These are phyloP conservation scores for Neurospora sp. DNA, from an alignment of 495 filamentous ascomycete species.

Conservation along the genomic window DNA sequence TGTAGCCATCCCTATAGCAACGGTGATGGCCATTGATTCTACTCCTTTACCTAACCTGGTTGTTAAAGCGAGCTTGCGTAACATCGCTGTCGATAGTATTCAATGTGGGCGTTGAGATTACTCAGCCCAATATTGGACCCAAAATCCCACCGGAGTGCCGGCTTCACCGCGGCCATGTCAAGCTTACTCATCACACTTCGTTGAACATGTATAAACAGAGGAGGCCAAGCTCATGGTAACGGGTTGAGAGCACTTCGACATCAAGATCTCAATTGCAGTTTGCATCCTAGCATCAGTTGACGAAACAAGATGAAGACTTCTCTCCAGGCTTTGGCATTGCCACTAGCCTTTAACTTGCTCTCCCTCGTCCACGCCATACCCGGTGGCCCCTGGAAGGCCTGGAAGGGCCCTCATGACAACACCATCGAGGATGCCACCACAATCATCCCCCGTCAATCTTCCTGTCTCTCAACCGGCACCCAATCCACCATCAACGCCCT, in stretches of 20 bases:
- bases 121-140: neutral
- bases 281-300: neutral
- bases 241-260: neutral
- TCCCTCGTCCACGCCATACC: neutral
- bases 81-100: neutral
- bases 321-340: neutral
- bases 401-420: neutral
- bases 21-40: neutral
- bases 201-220: neutral
- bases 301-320: neutral
- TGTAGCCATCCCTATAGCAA: neutral
- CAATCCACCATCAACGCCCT: constrained; percentile 1
- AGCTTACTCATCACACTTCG: neutral
- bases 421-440: neutral
- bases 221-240: neutral
- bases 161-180: neutral
- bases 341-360: neutral
- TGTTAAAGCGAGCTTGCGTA: neutral
- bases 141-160: neutral
- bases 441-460: neutral
- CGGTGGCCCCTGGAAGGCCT: neutral
- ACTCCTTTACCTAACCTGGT: neutral
- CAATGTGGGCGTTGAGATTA: neutral
- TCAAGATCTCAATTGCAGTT: neutral
- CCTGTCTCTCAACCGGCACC: constrained; percentile 18